Evolutionary conservation across 148 eudicot genomes (phyloP), one percentile per base, ranked within the genome.

Genomic region (Fallopia convolvulus): DNA sequence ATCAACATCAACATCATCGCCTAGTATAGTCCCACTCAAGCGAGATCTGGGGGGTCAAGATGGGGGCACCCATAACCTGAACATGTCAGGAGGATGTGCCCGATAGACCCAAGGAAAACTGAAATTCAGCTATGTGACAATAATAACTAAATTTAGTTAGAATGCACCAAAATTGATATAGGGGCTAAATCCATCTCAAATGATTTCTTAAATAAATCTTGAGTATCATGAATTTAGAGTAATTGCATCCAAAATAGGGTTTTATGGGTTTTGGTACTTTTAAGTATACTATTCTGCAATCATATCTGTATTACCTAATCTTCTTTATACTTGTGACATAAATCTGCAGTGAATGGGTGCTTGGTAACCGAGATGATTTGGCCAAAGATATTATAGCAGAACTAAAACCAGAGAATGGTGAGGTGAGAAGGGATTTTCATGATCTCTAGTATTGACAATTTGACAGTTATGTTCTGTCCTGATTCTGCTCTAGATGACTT

Each of bases 291-390:
- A 13, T 66, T 66, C 72, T 66, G 42, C 32, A 8, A 15, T 36
- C 72, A 68, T 39, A 17, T 15, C 46, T 68, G 72, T 36, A 68
- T 6, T 36, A 17, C 44, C 39, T 14, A 68, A 36, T 68, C 72
- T 12, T 36, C 44, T 68, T 9, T 42, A 6, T 61, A 26, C 5
- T 36, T 68, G 46, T 68, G 72, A 39, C 15, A 33, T 68, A 32
- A 33, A 65, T 70, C 65, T 87, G 89, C 87, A 95, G 99, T 80
- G 97, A 95, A 84, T 95, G 97, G 99, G 99, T 92, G 79, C 87
- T 92, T 41, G 99, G 99, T 79, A 92, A 91, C 84, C 92, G 97
- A 32, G 99, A 95, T 79, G 99, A 95, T 86, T 83, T 95, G 87
- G 97, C 86, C 55, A 95, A 95, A 83, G 91, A 93, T 85, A 85